Percentiles rank a stretch among this genome's conserved stretches.
These are phyloP conservation scores for Trypanosomatidae sp. DNA, from an alignment of 208 protist species.

Conservation along the genomic window DNA sequence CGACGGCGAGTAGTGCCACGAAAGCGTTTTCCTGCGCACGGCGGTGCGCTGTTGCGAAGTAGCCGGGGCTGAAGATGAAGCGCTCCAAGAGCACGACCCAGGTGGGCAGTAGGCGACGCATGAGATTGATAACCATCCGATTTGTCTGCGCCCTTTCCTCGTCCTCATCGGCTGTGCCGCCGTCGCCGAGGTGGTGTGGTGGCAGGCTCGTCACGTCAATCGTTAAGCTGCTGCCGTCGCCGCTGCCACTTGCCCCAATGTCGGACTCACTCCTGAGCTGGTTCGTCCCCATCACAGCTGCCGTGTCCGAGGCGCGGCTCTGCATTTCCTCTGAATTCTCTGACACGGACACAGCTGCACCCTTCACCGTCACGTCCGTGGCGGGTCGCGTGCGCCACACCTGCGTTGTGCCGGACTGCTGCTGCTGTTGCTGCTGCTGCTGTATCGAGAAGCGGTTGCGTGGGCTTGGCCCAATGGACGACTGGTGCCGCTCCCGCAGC, in stretches of 20 bases:
- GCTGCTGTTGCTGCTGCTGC: conserved; percentile 24
- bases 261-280: not conserved
- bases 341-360: not conserved
- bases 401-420: conserved; percentile 7
- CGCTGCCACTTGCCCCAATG: not conserved
- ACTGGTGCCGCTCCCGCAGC: not conserved
- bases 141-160: conserved; percentile 15
- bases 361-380: not conserved
- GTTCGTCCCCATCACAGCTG: not conserved
- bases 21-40: conserved; percentile 85
- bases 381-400: not conserved
- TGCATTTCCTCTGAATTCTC: conserved; percentile 2
- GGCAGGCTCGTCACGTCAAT: conserved; percentile 15
- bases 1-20: conserved; percentile 71
- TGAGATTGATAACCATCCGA: conserved; percentile 32
- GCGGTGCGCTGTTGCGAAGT: conserved; percentile 47
- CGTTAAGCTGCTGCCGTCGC: not conserved
- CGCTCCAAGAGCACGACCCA: conserved; percentile 63
- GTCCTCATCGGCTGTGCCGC: conserved; percentile 14
- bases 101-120: conserved; percentile 50
- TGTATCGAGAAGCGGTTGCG: conserved; percentile 10
- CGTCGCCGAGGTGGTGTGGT: conserved; percentile 5
- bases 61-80: conserved; percentile 49
- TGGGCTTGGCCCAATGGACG: not conserved
- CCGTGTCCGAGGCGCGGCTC: not conserved